phyloP scores from a whole-genome alignment of 73 alveolate genomes.

The Diophrys appendiculata region DNA sequence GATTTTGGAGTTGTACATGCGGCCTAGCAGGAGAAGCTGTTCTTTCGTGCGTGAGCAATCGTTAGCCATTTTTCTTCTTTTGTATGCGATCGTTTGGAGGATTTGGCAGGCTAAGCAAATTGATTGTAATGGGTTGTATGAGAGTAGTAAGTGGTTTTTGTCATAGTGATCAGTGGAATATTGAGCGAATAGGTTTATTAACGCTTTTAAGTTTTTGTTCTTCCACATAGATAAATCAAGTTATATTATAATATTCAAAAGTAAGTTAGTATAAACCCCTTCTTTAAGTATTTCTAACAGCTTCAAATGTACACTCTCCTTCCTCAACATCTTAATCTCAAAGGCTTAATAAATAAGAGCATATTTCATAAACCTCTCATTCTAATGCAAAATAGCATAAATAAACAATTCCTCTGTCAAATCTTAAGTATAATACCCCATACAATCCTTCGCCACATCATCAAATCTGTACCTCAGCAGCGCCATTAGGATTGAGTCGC shows the following conservation, averaged over 20 bases:
- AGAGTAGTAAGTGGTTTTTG: conserved; percentile 8
- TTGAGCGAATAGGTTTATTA: conserved; percentile 3
- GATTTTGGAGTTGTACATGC: conserved; percentile 47
- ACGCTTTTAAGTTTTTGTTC: conserved; percentile 35
- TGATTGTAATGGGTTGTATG: conserved; percentile 45
- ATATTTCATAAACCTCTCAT: conserved; percentile 34
- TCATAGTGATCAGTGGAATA: conserved; percentile 35
- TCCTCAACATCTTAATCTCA: conserved; percentile 44
- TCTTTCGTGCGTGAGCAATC: conserved; percentile 25
- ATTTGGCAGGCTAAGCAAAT: conserved; percentile 39
- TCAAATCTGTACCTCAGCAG: conserved; percentile 21
- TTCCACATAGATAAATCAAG: conserved; percentile 53
- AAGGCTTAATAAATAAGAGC: conserved; percentile 42
- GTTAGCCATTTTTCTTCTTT: conserved; percentile 30
- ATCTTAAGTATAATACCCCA: conserved; percentile 39
- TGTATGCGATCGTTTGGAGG: conserved; percentile 5
- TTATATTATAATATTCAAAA: conserved; percentile 24
- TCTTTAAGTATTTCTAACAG: conserved; percentile 8
- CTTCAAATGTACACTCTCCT: conserved; percentile 18
- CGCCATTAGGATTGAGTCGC: conserved; percentile 28
- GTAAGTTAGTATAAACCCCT: conserved; percentile 38
- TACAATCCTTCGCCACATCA: conserved; percentile 34
- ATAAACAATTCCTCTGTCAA: conserved; percentile 30
- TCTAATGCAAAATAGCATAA: conserved; percentile 28
- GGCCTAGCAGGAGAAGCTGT: conserved; percentile 41